Percentiles rank a stretch among this genome's conserved stretches.
phyloP scores from a whole-genome alignment of 352 stramenopile species.

The Phytophthora sojae region DNA sequence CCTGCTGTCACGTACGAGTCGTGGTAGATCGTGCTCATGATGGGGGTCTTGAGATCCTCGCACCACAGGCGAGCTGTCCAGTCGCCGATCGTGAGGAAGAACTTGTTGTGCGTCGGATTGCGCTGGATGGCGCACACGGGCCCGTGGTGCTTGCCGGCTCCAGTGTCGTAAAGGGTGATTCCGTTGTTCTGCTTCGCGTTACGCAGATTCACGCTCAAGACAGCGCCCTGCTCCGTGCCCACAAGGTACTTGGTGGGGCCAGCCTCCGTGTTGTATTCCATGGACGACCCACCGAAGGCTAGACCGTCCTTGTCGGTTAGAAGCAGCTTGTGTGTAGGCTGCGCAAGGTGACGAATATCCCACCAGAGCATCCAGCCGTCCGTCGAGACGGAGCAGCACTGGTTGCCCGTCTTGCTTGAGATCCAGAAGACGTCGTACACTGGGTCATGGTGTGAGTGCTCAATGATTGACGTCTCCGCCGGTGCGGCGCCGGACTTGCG shows the following conservation, averaged over 20 bases:
- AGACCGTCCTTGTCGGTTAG: slow-evolving; percentile 81
- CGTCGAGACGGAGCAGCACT: slow-evolving; percentile 96
- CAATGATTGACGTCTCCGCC: slow-evolving; percentile 94
- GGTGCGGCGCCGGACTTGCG: slow-evolving; percentile 91
- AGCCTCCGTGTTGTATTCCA: slow-evolving; percentile 98
- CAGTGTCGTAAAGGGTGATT: slow-evolving; percentile 96
- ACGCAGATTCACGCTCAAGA: slow-evolving; percentile 95
- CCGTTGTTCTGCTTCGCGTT: slow-evolving; percentile 98
- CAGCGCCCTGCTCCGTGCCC: slow-evolving; percentile 97
- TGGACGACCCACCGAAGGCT: slow-evolving; percentile 92
- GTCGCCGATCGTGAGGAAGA: slow-evolving; percentile 98
- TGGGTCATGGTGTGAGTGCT: slow-evolving; percentile 97
- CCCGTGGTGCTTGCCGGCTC: slow-evolving; percentile 95
- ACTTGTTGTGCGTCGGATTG: slow-evolving; percentile 98
- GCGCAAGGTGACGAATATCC: slow-evolving; percentile 89
- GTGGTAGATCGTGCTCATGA: slow-evolving; percentile 98
- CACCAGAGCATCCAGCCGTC: slow-evolving; percentile 95
- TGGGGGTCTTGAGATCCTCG: slow-evolving; percentile 97
- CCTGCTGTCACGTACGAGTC: slow-evolving; percentile 95
- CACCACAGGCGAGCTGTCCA: slow-evolving; percentile 97
- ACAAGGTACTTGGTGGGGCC: slow-evolving; percentile 97
- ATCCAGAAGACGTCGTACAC: slow-evolving; percentile 98
- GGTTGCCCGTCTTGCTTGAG: slow-evolving; percentile 96
- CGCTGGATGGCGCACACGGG: slow-evolving; percentile 96
- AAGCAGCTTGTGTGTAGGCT: slow-evolving; percentile 85